A percentile compares a stretch with the other conserved stretches of the same genome.
Conservation (phyloP, 306 rosid genomes). For the Vigna nakashimae region DNA sequence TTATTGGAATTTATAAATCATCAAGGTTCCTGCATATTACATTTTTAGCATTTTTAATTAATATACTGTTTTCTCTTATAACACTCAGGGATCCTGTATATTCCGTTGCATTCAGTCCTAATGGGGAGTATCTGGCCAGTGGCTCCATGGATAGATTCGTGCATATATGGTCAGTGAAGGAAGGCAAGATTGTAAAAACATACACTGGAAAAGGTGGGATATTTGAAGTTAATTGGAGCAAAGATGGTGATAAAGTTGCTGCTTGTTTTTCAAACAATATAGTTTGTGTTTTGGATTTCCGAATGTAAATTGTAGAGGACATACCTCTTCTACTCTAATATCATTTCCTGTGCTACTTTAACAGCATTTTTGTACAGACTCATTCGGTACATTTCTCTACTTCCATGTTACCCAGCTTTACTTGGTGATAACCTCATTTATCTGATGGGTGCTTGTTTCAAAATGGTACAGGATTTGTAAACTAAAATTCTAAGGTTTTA, state of each 20-base stretch:
- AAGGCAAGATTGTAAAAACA: constrained; percentile 85
- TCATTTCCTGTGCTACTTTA: neutral
- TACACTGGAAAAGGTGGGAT: constrained; percentile 90
- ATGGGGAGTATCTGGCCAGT: constrained; percentile 90
- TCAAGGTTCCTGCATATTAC: neutral
- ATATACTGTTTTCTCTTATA: constrained; percentile 13
- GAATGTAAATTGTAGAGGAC: constrained; percentile 50
- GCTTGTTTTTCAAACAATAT: constrained; percentile 92
- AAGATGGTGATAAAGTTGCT: constrained; percentile 90
- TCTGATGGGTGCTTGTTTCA: neutral
- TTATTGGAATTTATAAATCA: neutral
- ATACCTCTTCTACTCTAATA: no score
- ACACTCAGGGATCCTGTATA: constrained; percentile 82
- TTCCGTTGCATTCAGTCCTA: constrained; percentile 93
- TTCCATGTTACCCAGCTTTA: neutral
- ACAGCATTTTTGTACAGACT: constrained; percentile 8
- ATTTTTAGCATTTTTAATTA: constrained; percentile 13
- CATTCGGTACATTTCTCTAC: neutral
- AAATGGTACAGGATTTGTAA: neutral
- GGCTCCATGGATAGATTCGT: constrained; percentile 89
- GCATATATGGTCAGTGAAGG: constrained; percentile 92
- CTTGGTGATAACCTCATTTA: neutral
- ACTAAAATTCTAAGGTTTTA: neutral
- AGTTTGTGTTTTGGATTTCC: constrained; percentile 73
- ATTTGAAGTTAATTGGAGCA: constrained; percentile 95